Evolutionary conservation across 2,329 filamentous ascomycete genomes (phyloP).

Genomic region (Colletotrichum lupini): DNA sequence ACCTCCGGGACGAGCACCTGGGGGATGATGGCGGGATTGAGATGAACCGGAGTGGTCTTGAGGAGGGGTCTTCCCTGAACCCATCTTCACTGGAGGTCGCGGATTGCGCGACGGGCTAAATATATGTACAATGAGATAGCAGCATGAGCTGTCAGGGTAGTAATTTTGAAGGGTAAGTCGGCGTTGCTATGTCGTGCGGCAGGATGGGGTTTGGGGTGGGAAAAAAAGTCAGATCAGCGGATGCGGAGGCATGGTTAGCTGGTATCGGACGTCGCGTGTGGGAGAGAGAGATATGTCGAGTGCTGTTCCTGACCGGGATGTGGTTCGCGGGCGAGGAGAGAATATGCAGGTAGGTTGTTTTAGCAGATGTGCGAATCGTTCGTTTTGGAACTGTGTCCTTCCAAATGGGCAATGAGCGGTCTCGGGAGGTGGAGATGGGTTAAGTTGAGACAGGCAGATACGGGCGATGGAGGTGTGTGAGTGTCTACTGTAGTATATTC

Average conservation of each 20-base stretch:
- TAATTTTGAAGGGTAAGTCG: constrained; percentile 12
- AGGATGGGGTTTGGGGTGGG: constrained; percentile 3
- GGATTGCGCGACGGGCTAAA: constrained; percentile 22
- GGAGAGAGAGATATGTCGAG: constrained; percentile 7
- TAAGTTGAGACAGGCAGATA: constrained; percentile 18
- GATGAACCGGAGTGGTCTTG: constrained; percentile 26
- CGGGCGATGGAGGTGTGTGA: not conserved
- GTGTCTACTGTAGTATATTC: not conserved
- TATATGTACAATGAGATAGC: constrained; percentile 24
- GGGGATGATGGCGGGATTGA: constrained; percentile 6
- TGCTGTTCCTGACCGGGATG: constrained; percentile 14
- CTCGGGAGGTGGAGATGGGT: constrained; percentile 17
- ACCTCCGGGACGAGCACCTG: constrained; percentile 9
- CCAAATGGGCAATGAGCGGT: constrained; percentile 6
- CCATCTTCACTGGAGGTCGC: constrained; percentile 28
- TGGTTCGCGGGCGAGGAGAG: constrained; percentile 12
- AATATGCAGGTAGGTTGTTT: constrained; percentile 24
- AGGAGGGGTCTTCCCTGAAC: constrained; percentile 7
- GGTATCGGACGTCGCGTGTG: constrained; percentile 19
- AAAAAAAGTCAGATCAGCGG: constrained; percentile 26
- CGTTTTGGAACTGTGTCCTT: constrained; percentile 23
- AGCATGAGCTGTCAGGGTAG: constrained; percentile 18
- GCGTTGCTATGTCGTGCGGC: constrained; percentile 22
- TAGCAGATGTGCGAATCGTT: constrained; percentile 20
- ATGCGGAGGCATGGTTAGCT: constrained; percentile 33